Percentiles rank a stretch among this genome's conserved stretches.
phyloP scores from a whole-genome alignment of 225 moss, liverwort and hornwort genomes.

The Pseudisothecium myosuroides region DNA sequence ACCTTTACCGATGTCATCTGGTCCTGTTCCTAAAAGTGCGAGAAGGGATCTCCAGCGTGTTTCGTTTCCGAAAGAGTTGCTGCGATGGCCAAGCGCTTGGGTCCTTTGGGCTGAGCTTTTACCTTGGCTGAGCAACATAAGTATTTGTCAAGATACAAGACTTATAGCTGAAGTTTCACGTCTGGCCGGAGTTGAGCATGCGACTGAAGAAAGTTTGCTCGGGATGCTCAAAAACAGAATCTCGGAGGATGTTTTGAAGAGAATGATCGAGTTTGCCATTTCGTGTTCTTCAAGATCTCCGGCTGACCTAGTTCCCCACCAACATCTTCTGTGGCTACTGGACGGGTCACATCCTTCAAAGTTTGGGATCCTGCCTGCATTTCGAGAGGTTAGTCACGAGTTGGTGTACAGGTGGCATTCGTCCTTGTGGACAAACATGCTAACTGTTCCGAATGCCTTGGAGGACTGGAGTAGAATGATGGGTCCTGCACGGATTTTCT shows the following conservation, averaged over 20 bases:
- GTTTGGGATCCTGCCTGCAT: slow-evolving; percentile 19
- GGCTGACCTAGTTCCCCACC: slow-evolving; percentile 81
- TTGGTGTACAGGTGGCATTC: slow-evolving; percentile 84
- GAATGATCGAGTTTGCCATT: slow-evolving; percentile 47
- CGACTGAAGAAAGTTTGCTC: slow-evolving; percentile 11
- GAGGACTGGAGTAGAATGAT: slow-evolving; percentile 29
- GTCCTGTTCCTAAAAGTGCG: neutral
- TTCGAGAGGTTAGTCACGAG: slow-evolving; percentile 66
- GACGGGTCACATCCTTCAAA: slow-evolving; percentile 33
- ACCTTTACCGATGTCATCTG: slow-evolving; percentile 8
- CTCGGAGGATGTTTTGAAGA: slow-evolving; percentile 14
- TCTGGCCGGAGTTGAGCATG: slow-evolving; percentile 9
- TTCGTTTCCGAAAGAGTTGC: slow-evolving; percentile 33
- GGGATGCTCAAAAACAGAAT: slow-evolving; percentile 11
- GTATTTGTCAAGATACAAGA: slow-evolving; percentile 41
- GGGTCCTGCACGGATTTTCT: slow-evolving; percentile 76
- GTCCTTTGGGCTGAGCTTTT: slow-evolving; percentile 50
- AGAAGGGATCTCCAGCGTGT: slow-evolving; percentile 1
- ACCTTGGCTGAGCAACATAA: slow-evolving; percentile 65
- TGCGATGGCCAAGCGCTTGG: slow-evolving; percentile 44
- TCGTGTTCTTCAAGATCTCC: slow-evolving; percentile 71
- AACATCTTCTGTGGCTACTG: slow-evolving; percentile 73
- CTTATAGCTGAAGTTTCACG: slow-evolving; percentile 47
- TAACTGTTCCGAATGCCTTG: slow-evolving; percentile 1
- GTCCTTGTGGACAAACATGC: slow-evolving; percentile 47